Evolutionary conservation across 2,329 filamentous ascomycete species (phyloP).

Genomic region (Amesomyces nigricolor): DNA sequence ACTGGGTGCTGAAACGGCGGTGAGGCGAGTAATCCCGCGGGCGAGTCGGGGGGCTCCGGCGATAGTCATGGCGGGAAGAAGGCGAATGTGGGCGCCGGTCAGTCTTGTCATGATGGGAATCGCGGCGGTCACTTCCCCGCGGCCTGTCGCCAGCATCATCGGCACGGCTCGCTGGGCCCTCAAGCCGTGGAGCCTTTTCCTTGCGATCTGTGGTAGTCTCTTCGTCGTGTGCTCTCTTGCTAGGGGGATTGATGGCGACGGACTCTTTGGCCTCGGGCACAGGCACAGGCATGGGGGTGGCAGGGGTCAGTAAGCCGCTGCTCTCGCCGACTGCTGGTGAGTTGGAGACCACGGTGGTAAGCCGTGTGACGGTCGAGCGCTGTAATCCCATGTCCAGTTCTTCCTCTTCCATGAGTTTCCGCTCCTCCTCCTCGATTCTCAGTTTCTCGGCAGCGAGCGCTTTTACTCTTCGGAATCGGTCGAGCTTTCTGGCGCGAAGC

Average conservation of each 20-base stretch:
- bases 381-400: conserved; percentile 21
- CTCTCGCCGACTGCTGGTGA: background rate
- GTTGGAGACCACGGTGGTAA: conserved; percentile 1
- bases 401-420: conserved; percentile 25
- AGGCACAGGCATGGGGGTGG: background rate
- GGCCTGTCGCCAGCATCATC: background rate
- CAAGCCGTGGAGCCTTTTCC: background rate
- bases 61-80: conserved; percentile 4
- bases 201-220: background rate
- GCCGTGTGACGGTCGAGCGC: conserved; percentile 4
- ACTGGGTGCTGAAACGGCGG: background rate
- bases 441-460: conserved; percentile 22
- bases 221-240: conserved; percentile 15
- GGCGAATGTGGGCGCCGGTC: conserved; percentile 2
- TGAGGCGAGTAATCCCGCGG: conserved; percentile 14
- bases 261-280: background rate
- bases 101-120: background rate
- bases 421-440: conserved; percentile 25
- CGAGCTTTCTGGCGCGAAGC: conserved; percentile 21
- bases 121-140: background rate
- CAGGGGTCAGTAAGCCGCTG: background rate
- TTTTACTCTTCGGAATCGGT: conserved; percentile 21
- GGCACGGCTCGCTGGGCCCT: background rate
- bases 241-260: background rate
- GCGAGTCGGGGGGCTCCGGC: conserved; percentile 12